Evolutionary conservation across 2,329 filamentous ascomycete genomes (phyloP), one percentile per base, ranked within the genome.

Genomic region (Pezicula carpinea): DNA sequence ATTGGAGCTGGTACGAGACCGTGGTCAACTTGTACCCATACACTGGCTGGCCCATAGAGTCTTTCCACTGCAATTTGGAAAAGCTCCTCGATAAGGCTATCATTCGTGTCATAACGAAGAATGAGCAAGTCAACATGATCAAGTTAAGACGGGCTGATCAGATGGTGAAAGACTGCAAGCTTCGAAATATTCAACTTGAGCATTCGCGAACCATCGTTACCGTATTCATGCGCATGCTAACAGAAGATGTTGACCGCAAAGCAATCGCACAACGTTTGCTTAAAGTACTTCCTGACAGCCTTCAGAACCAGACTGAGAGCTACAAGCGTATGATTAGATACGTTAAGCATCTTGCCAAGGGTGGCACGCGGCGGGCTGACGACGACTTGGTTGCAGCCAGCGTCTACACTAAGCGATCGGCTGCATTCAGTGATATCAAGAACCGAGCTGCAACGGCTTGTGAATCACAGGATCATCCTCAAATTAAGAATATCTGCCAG

Each of bases 21-120:
- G 54, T 58, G 17, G 54, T 55, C 13, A 43, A 19, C 7, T 38
- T 58, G 19, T 58, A 55, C 22, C 55, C 54, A 7, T 58, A 45
- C 44, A 58, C 45, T 13, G 53, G 54, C 19, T 55, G 55, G 55
- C 54, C 54, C 17, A 31, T 46, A 17, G 13, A 49, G 26, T 50
- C 53, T 17, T 56, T 58, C 33, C 34, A 52, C 13, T 23, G 39
- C 8, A 58, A 56, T 22, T 31, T 58, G 18, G 55, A 55, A 23
- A 58, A 55, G 35, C 49, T 58, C 3, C 54, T 58, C 11, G 53
- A 55, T 32, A 58, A 58, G 38, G 51, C 35, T 15, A 29, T 58
- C 11, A 32, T 58, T 23, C 46, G 46, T 3, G 47, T 56, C 3
- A 33, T 56, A 15, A 56, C 52, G 6, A 56, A 55, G 43, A 56